Conservation (phyloP, 2,329 filamentous ascomycete genomes). For the Phoma sp. region DNA sequence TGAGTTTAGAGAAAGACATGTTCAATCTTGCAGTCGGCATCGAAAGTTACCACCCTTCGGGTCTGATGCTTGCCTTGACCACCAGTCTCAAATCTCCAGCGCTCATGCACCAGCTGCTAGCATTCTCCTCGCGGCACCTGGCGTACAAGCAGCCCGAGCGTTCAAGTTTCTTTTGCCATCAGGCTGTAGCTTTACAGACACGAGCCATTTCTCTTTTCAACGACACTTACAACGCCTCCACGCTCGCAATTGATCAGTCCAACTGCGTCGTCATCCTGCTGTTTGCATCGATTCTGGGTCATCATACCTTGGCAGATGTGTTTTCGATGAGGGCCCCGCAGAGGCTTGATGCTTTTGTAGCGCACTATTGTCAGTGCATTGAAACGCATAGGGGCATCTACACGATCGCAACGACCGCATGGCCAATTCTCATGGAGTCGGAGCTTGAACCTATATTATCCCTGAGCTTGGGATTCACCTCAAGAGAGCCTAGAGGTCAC, state of each 20-base stretch:
- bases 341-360: conserved; percentile 35
- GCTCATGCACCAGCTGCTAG: conserved; percentile 48
- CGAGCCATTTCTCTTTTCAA: conserved; percentile 36
- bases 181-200: conserved; percentile 43
- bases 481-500: conserved; percentile 24
- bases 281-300: conserved; percentile 45
- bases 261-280: conserved; percentile 46
- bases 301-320: conserved; percentile 46
- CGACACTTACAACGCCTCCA: conserved; percentile 13
- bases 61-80: conserved; percentile 28
- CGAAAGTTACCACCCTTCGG: conserved; percentile 15
- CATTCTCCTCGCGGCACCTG: conserved; percentile 47
- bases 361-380: conserved; percentile 39
- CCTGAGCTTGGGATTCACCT: conserved; percentile 23
- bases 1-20: conserved; percentile 28
- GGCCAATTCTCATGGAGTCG: conserved; percentile 34
- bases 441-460: conserved; percentile 37
- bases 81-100: conserved; percentile 39
- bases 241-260: conserved; percentile 19
- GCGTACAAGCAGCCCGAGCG: conserved; percentile 34
- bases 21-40: conserved; percentile 33
- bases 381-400: conserved; percentile 28
- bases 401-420: conserved; percentile 25
- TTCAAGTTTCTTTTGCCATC: conserved; percentile 20
- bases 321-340: conserved; percentile 28